Evolutionary conservation across 768 basidiomycete species (phyloP), one percentile per base, ranked within the genome.

Genomic region (Lactifluus piperatus): DNA sequence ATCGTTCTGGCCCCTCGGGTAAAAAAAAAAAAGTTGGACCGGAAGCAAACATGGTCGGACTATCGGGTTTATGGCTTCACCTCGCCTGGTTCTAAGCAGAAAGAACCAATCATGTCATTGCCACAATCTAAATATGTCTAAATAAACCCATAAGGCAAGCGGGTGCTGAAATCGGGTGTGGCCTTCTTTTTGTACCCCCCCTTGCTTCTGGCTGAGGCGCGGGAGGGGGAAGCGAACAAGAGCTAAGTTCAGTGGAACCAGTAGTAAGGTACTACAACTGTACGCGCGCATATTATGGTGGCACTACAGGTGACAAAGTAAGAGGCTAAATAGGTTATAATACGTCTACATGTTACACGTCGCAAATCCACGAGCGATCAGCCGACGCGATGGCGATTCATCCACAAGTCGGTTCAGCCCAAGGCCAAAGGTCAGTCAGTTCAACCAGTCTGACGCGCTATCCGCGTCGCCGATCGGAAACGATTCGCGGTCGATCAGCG

Each of bases 401-500:
- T 32, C 7, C 30, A 6, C 8, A 10, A 32, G 30, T 32, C 4
- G 10, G 30, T 32, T 10, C 30, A n/a, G n/a, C n/a, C n/a, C n/a
- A n/a, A n/a, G n/a, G 30, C 5, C 4, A 32, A 7, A 36, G 14
- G 36, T 14, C 11, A 36, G 36, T 36, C 36, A 14, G 36, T 32
- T n/a, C 30, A 4, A 32, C 30, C 30, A 36, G 5, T 10, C 30
- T 32, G 20, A 6, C 43, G 22, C 43, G 43, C 22, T 24, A n/a
- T n/a, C n/a, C n/a, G 22, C 37, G 30, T 60, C 48, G 48, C 58
- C 58, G 53, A 60, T 55, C 58, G 32, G 32, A 45, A 41, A 45
- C 10, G 32, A 59, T 50, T 60, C 53, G 24, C 48, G n/a, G 58
- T 60, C 58, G 53, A 60, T 60, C 58, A 43, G 41, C 32, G 53